These are phyloP conservation scores for Paraphysoderma sedebokerense DNA, from an alignment of 371 early-diverging fungal species.

Conservation along the genomic window DNA sequence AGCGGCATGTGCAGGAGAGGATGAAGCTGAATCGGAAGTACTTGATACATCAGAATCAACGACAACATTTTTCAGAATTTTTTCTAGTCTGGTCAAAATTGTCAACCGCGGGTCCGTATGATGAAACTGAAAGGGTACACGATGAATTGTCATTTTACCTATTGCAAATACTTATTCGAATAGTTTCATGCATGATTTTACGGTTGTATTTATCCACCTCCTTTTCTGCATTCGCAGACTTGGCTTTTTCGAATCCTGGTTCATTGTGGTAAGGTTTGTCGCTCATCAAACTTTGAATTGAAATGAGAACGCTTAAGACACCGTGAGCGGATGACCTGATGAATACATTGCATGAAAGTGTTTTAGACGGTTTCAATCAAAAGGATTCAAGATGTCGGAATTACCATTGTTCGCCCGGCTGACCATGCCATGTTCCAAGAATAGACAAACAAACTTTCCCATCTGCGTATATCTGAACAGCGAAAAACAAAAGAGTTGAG, in stretches of 20 bases:
- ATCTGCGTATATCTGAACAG: constrained; percentile 11
- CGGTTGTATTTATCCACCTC: constrained; percentile 26
- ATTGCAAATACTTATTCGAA: constrained; percentile 31
- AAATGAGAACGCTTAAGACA: constrained; percentile 14
- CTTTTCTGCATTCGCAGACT: constrained; percentile 4
- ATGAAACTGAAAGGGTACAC: no score
- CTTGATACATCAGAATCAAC: no score
- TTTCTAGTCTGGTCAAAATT: constrained; percentile 1
- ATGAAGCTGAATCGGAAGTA: no score
- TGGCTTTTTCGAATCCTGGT: constrained; percentile 27
- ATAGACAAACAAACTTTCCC: constrained; percentile 40
- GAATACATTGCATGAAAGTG: background rate
- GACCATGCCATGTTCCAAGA: constrained; percentile 30
- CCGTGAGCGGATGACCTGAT: constrained; percentile 20
- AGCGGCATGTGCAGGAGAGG: no score
- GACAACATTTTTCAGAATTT: no score
- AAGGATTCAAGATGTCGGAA: background rate
- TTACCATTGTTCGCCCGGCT: constrained; percentile 31
- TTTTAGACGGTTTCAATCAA: background rate
- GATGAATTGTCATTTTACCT: constrained; percentile 4
- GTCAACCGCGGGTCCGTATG: background rate
- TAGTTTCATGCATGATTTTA: constrained; percentile 37
- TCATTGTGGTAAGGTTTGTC: constrained; percentile 22
- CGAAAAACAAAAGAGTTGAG: background rate
- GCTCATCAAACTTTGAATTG: constrained; percentile 34